phyloP scores from a whole-genome alignment of 345 rosid genomes.

The Raphanus sativus region DNA sequence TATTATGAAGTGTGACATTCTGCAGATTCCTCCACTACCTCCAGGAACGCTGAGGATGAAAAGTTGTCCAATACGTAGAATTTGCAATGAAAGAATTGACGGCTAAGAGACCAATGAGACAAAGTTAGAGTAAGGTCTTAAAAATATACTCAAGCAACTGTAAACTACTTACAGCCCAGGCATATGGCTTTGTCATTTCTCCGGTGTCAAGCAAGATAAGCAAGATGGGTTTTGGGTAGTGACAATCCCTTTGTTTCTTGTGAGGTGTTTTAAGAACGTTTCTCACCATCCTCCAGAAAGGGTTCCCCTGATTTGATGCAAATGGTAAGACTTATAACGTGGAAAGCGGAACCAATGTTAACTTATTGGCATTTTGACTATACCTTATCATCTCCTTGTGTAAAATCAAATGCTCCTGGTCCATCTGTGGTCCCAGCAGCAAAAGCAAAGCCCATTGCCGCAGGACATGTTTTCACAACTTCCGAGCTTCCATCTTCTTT shows the following conservation, averaged over 20 bases:
- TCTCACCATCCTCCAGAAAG: conserved; percentile 89
- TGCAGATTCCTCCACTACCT: conserved; percentile 53
- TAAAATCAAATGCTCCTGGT: conserved; percentile 98
- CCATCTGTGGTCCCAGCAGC: conserved; percentile 99
- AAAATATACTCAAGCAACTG: not conserved
- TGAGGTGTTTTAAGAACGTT: conserved; percentile 66
- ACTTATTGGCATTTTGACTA: conserved; percentile 17
- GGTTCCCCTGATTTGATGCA: conserved; percentile 68
- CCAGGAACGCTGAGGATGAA: conserved; percentile 92
- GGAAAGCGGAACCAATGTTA: conserved; percentile 1
- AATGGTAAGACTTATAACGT: conserved; percentile 7
- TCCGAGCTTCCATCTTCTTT: conserved; percentile 67
- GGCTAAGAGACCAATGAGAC: conserved; percentile 60
- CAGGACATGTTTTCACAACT: conserved; percentile 85
- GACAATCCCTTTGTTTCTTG: conserved; percentile 75
- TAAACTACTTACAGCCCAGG: conserved; percentile 80
- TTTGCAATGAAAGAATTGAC: conserved; percentile 92
- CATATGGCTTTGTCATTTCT: conserved; percentile 92
- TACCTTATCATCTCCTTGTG: conserved; percentile 93
- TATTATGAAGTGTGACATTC: conserved; percentile 1
- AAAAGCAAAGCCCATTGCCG: conserved; percentile 96
- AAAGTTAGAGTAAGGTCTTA: conserved; percentile 17
- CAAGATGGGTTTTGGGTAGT: conserved; percentile 89
- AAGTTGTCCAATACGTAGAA: conserved; percentile 85
- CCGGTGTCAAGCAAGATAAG: conserved; percentile 95